phyloP scores from a whole-genome alignment of 2,329 filamentous ascomycete species.

The Colletotrichum sp. region DNA sequence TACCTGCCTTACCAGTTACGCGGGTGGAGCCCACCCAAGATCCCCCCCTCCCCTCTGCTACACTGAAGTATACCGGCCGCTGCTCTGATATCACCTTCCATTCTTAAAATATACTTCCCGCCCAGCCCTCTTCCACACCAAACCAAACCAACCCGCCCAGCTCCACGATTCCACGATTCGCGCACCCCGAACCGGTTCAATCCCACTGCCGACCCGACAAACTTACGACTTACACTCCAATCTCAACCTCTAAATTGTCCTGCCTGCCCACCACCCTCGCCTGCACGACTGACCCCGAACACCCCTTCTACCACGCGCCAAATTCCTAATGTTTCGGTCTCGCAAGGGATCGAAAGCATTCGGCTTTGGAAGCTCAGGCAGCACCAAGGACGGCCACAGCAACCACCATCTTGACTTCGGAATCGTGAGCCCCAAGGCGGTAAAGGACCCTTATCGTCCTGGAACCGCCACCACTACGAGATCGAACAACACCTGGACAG shows the following conservation, averaged over 20 bases:
- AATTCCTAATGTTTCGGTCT: slow-evolving; percentile 19
- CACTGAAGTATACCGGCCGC: slow-evolving; percentile 1
- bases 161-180: slow-evolving; percentile 1
- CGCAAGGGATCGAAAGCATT: slow-evolving; percentile 20
- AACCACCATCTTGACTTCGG: slow-evolving; percentile 20
- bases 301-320: neutral
- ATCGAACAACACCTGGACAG: slow-evolving; percentile 13
- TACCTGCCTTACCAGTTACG: slow-evolving; percentile 4
- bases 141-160: neutral
- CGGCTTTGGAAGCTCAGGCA: slow-evolving; percentile 18
- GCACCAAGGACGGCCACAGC: slow-evolving; percentile 11
- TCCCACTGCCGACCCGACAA: neutral
- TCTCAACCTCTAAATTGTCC: neutral
- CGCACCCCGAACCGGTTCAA: neutral
- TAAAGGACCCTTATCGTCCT: slow-evolving; percentile 17
- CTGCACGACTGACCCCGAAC: neutral
- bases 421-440: slow-evolving; percentile 16
- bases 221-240: neutral
- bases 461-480: slow-evolving; percentile 14
- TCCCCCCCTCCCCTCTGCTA: neutral
- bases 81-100: slow-evolving; percentile 9
- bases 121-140: neutral
- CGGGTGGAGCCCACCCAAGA: slow-evolving; percentile 17
- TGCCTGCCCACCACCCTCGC: neutral
- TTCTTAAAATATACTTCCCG: slow-evolving; percentile 15